These are phyloP conservation scores for Termitomyces sp. DNA, from an alignment of 768 basidiomycete genomes.

Conservation along the genomic window DNA sequence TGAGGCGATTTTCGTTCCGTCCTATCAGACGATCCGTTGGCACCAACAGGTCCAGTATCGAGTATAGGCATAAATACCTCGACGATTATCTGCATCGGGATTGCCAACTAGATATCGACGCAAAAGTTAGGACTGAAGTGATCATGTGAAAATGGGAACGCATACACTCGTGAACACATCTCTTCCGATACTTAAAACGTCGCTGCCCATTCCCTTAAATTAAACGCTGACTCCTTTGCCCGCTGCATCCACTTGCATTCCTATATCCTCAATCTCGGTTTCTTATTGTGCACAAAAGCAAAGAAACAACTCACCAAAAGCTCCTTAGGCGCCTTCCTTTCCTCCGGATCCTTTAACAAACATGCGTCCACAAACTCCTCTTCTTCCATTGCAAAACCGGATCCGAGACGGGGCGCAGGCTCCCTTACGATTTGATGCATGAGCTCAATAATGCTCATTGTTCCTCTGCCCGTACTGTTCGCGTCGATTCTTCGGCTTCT, in stretches of 20 bases:
- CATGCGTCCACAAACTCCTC: slow-evolving; percentile 87
- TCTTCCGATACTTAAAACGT: slow-evolving; percentile 39
- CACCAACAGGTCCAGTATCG: neutral
- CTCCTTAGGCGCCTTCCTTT: slow-evolving; percentile 79
- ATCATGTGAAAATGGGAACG: neutral
- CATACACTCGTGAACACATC: neutral
- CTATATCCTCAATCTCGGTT: neutral
- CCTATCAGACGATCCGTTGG: neutral
- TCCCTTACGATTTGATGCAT: slow-evolving; percentile 98
- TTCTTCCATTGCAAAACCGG: slow-evolving; percentile 60
- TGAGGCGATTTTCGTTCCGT: neutral
- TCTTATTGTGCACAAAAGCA: neutral
- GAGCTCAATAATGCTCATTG: slow-evolving; percentile 95
- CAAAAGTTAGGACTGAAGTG: neutral
- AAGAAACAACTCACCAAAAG: slow-evolving; percentile 48
- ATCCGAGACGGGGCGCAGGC: slow-evolving; percentile 82
- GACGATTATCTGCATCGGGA: neutral
- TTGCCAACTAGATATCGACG: neutral
- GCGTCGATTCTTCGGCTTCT: slow-evolving; percentile 49
- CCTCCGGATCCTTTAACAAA: slow-evolving; percentile 82
- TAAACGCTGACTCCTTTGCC: slow-evolving; percentile 50
- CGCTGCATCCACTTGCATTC: slow-evolving; percentile 52
- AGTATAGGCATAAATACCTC: neutral
- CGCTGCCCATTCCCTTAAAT: slow-evolving; percentile 75
- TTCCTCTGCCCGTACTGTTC: slow-evolving; percentile 89